Conservation (phyloP, 2,329 filamentous ascomycete species). For the Drechslerella coelobrocha region DNA sequence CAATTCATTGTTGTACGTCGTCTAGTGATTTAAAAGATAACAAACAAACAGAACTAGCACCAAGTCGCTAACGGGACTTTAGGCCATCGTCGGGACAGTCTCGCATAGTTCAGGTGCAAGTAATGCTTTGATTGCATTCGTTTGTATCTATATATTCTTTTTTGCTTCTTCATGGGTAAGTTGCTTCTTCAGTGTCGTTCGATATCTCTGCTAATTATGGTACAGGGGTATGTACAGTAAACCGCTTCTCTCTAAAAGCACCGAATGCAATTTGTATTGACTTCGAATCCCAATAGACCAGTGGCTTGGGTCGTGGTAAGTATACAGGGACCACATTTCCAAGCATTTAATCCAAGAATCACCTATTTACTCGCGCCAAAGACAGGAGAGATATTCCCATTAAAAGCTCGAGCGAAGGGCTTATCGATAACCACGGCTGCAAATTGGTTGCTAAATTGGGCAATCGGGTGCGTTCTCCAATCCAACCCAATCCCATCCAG, state of each 20-base stretch:
- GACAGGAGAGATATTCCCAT: slow-evolving; percentile 73
- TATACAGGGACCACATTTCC: background rate
- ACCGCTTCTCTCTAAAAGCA: background rate
- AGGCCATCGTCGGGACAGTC: slow-evolving; percentile 66
- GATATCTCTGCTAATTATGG: background rate
- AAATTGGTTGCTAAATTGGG: slow-evolving; percentile 79
- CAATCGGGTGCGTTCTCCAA: slow-evolving; percentile 24
- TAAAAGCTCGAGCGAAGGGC: slow-evolving; percentile 74
- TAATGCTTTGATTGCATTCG: slow-evolving; percentile 70
- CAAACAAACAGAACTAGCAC: background rate
- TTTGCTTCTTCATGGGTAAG: slow-evolving; percentile 75
- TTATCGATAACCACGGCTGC: slow-evolving; percentile 78
- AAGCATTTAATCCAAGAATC: background rate
- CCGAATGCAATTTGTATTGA: no score
- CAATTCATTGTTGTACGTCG: slow-evolving; percentile 65
- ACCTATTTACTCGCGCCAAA: background rate
- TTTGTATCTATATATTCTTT: slow-evolving; percentile 79
- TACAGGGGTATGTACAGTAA: slow-evolving; percentile 13
- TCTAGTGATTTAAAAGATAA: background rate
- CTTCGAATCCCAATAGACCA: background rate
- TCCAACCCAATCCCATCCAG: background rate
- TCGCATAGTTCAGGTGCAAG: slow-evolving; percentile 64
- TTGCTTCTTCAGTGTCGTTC: slow-evolving; percentile 55
- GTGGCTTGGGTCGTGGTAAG: slow-evolving; percentile 27
- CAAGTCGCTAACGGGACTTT: background rate